Evolutionary conservation across 2,329 filamentous ascomycete species (phyloP), one percentile per base, ranked within the genome.

Genomic region (Neoascochyta sp.): DNA sequence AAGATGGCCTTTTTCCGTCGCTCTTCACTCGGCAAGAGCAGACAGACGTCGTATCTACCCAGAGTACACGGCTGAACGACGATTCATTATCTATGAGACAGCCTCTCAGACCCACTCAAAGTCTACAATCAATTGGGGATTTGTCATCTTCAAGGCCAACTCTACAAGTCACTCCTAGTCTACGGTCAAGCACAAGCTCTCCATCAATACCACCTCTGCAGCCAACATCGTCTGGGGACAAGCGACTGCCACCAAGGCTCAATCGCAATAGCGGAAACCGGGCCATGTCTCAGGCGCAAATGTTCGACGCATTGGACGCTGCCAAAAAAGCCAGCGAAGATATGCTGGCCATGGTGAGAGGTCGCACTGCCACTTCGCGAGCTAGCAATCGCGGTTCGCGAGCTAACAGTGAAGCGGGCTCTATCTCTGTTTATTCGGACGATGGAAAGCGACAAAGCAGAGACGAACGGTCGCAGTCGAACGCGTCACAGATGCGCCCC

Each of bases 261-360:
- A 54, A 52, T 15, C 36, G 54, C 23, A 53, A 38, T 24, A 56
- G 50, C 16, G 50, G 50, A 11, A 43, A 47, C 3, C 41, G 43
- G 39, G 36, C 54, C 3, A 32, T 59, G 16, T 44, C 51, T 6
- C 51, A 59, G 33, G 55, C 55, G 4, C 52, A 56, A 16, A 50
- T 42, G 34, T 59, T 59, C 22, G 55, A 59, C 27, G 41, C 50
- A 7, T 35, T 55, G 45, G 44, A 43, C 21, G 39, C 41, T 17
- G 40, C 33, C 13, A 37, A 45, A 26, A 43, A 38, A 11, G 35
- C 37, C 5, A 42, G 37, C 4, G 28, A 34, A 3, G 34, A 34
- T n/a, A n/a, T n/a, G n/a, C n/a, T n/a, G n/a, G 4, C 18, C 1
- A 15, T 7, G 4, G 15, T 9, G 7, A 39, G 16, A 18, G 29